Base-by-base conservation (phyloP, 345 rosid genomes). In the Balakata baccata region DNA sequence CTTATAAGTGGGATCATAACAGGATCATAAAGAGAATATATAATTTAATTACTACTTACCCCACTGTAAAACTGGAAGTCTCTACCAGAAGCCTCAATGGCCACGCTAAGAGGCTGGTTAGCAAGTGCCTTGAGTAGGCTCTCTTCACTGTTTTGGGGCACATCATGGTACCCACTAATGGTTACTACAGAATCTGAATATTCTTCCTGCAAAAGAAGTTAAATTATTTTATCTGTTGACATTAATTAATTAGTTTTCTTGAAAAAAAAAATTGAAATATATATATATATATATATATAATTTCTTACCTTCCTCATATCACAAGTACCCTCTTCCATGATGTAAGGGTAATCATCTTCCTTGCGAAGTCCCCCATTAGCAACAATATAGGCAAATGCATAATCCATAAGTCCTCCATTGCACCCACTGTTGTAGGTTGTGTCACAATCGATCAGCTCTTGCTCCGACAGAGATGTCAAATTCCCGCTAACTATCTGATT, bases 321-420 rank as follows among this genome's bases (percentile, higher is more conserved):
- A 37, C 81, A 79, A 22, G 81, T 74, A 43, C 81, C 78, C 68
- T 70, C 81, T 41, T 74, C 78, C 81, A 79, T 79, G 37, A 79
- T 70, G 38, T 79, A 79, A 3, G 81, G 81, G 68, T 79, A 79
- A 43, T 79, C 81, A 9, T 69, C 62, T 20, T 79, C 81, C 72
- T 47, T 74, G 37, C 50, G 78, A 23, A 79, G 75, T n/a, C 81
- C 81, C 14, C 81, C 78, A 8, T 14, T 79, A 54, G 71, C 39
- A 7, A 65, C 60, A 4, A 79, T 79, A 70, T 69, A 79, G 22
- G 78, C 4, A 70, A 79, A 79, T 45, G 81, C 81, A 52, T 79
- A 79, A 70, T 79, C 81, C 81, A 79, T 78, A 6, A 78, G 75
- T 3, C 81, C 81, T 39, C 81, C 81, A 70, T 79, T 74, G 71